phyloP scores from a whole-genome alignment of 2,329 filamentous ascomycete genomes.

The Myrmaecium sp. region DNA sequence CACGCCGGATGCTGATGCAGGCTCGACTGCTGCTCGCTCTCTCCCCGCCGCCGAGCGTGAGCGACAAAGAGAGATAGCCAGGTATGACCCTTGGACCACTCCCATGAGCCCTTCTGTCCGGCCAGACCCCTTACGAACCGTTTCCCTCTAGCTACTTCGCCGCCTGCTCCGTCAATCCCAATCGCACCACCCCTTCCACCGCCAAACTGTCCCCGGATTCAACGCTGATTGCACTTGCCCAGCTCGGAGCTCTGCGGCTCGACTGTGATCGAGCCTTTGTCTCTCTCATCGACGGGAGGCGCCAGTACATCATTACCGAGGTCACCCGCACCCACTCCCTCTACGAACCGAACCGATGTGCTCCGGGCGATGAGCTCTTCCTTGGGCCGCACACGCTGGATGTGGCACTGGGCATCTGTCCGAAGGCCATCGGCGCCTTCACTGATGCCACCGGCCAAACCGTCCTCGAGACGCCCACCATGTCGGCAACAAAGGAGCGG shows the following conservation, averaged over 20 bases:
- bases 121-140: no score
- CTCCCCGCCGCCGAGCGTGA: no score
- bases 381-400: conserved; percentile 2
- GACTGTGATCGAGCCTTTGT: conserved; percentile 7
- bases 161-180: no score
- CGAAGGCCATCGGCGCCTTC: conserved; percentile 13
- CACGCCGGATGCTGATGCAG: no score
- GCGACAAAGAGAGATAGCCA: no score
- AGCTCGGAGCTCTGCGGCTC: conserved; percentile 6
- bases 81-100: no score
- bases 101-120: no score
- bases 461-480: no score
- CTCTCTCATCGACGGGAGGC: conserved; percentile 6
- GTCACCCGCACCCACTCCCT: conserved; percentile 6
- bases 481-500: conserved; percentile 14
- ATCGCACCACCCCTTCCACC: no score
- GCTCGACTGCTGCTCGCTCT: no score
- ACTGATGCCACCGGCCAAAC: conserved; percentile 13
- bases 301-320: conserved; percentile 8
- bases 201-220: conserved; percentile 1
- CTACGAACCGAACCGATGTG: conserved; percentile 1
- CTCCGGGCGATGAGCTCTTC: conserved; percentile 1
- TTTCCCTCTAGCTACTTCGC: no score
- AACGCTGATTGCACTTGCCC: conserved; percentile 5
- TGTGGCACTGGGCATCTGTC: background rate